These are phyloP conservation scores for Coffea humblotiana DNA, from an alignment of 305 asterid species.

Conservation along the genomic window DNA sequence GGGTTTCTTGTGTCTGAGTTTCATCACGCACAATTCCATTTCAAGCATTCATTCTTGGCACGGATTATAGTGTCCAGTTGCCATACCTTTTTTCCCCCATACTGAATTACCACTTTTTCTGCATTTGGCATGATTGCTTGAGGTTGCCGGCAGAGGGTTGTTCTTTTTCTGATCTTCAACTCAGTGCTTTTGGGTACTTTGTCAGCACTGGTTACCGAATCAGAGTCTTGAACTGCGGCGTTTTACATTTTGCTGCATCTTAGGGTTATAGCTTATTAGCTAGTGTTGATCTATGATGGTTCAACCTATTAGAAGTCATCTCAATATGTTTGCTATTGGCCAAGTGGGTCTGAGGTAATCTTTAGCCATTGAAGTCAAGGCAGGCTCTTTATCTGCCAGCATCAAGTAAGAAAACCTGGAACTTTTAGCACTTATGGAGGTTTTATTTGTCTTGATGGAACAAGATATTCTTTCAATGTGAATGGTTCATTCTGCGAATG, in stretches of 20 bases:
- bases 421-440: not conserved
- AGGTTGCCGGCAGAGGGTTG: not conserved
- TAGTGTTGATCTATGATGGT: not conserved
- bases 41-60: not conserved
- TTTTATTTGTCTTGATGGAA: not conserved
- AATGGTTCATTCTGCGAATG: not conserved
- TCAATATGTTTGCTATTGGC: not conserved
- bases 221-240: not conserved
- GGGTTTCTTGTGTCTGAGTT: not conserved
- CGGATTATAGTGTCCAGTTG: not conserved
- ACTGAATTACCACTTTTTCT: not conserved
- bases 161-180: not conserved
- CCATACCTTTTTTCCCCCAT: not conserved
- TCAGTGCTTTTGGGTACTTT: not conserved
- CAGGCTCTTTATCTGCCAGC: not conserved
- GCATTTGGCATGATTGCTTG: not conserved
- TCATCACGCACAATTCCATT: not conserved
- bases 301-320: not conserved
- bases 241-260: not conserved
- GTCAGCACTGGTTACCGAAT: not conserved
- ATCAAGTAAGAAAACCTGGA: not conserved
- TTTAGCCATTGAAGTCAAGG: not conserved
- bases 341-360: not conserved
- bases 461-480: not conserved
- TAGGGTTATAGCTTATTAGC: not conserved